A percentile compares a stretch with the other conserved stretches of the same genome.
phyloP scores from a whole-genome alignment of 805 yeast genomes.

The Pichia pseudocactophila region DNA sequence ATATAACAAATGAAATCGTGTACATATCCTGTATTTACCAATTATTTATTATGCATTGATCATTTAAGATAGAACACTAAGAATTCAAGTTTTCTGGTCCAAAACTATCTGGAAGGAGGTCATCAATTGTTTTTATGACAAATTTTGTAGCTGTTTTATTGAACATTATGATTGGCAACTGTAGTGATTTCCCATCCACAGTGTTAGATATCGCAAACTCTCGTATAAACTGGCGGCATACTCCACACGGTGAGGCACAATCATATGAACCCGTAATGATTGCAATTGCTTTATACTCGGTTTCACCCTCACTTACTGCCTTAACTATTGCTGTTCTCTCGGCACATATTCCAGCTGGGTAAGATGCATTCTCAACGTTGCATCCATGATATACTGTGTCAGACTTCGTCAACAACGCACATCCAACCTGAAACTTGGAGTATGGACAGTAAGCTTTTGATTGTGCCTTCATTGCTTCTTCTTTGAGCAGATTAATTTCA shows the following conservation, averaged over 20 bases:
- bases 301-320: constrained; percentile 39
- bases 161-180: constrained; percentile 8
- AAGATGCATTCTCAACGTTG: constrained; percentile 89
- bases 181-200: neutral
- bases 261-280: constrained; percentile 51
- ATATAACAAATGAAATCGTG: no score
- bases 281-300: constrained; percentile 49
- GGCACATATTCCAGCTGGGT: constrained; percentile 71
- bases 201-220: constrained; percentile 44
- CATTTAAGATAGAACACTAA: no score
- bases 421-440: constrained; percentile 78
- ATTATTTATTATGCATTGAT: no score
- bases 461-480: constrained; percentile 13
- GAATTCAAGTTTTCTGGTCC: constrained; percentile 5
- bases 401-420: constrained; percentile 48
- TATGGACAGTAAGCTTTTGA: constrained; percentile 58
- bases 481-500: neutral
- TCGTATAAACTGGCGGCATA: constrained; percentile 82
- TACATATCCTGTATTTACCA: no score
- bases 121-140: constrained; percentile 6
- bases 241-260: constrained; percentile 83
- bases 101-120: constrained; percentile 6
- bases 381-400: constrained; percentile 60
- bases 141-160: constrained; percentile 1
- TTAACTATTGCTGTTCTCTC: constrained; percentile 58